Percentiles rank a stretch among this genome's conserved stretches.
Evolutionary conservation across 2,329 filamentous ascomycete species (phyloP).

Genomic region (Massarina eburnea): DNA sequence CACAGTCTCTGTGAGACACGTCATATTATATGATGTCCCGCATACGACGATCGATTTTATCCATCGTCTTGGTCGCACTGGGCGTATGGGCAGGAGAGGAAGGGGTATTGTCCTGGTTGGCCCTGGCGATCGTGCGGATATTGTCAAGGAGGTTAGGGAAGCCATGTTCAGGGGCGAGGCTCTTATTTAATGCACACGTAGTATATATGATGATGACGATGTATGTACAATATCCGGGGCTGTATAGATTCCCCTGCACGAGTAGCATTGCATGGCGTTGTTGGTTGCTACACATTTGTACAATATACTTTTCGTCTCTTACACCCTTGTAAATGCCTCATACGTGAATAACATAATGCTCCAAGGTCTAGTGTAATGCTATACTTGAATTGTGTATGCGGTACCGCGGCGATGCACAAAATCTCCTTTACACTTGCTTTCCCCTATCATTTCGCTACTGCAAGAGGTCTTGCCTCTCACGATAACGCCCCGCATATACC

Average conservation of each 20-base stretch:
- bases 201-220: not conserved
- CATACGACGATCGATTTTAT: constrained; percentile 98
- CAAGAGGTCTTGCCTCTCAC: too few relatives aligned
- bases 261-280: not conserved
- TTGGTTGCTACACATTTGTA: not conserved
- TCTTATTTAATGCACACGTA: constrained; percentile 43
- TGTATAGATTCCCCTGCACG: not conserved
- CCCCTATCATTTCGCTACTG: too few relatives aligned
- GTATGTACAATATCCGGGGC: not conserved
- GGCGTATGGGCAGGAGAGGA: constrained; percentile 88
- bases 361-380: too few relatives aligned
- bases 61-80: constrained; percentile 87
- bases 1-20: constrained; percentile 85
- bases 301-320: too few relatives aligned
- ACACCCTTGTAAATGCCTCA: too few relatives aligned
- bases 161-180: constrained; percentile 59
- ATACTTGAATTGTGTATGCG: too few relatives aligned
- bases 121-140: constrained; percentile 83
- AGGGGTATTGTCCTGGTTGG: constrained; percentile 88
- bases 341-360: too few relatives aligned
- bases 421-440: too few relatives aligned
- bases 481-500: too few relatives aligned
- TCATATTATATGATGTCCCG: constrained; percentile 95
- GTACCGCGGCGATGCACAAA: too few relatives aligned
- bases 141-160: constrained; percentile 88